Evolutionary conservation across 768 basidiomycete genomes (phyloP).

Genomic region (Rhizopogon vesiculosus): DNA sequence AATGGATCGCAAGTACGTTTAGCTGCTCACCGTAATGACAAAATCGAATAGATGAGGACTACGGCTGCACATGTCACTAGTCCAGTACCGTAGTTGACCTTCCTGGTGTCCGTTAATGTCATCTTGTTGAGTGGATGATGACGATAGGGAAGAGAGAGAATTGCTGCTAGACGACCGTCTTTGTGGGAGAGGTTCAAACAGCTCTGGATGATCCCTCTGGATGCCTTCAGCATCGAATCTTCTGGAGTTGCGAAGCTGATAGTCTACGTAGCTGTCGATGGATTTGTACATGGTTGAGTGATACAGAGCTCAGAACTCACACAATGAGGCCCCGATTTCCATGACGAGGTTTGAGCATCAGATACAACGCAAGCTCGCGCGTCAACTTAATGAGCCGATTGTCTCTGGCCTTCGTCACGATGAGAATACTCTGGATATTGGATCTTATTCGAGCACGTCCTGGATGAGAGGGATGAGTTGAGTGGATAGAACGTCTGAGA

Average conservation of each 20-base stretch:
- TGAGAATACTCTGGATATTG: conserved; percentile 88
- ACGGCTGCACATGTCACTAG: conserved; percentile 88
- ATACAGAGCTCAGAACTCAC: conserved; percentile 38
- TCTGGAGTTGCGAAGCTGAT: conserved; percentile 81
- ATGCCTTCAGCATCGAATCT: conserved; percentile 95
- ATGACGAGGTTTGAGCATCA: conserved; percentile 82
- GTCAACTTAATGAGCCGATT: conserved; percentile 95
- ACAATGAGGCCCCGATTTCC: conserved; percentile 80
- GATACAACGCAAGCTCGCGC: conserved; percentile 87
- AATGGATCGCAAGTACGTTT: not conserved
- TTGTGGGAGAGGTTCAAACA: conserved; percentile 76
- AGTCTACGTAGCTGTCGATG: conserved; percentile 79
- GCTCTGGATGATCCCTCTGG: conserved; percentile 76
- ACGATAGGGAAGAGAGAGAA: conserved; percentile 54
- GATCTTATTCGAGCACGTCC: conserved; percentile 90
- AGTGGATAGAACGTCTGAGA: conserved; percentile 5
- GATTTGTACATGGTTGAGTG: conserved; percentile 9
- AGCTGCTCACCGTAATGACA: conserved; percentile 82
- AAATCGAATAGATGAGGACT: conserved; percentile 95
- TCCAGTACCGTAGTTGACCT: conserved; percentile 97
- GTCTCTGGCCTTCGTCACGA: conserved; percentile 97
- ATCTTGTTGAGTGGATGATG: conserved; percentile 38
- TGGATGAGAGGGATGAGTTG: conserved; percentile 24
- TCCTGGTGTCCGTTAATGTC: conserved; percentile 45
- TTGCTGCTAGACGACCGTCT: conserved; percentile 68